Base-by-base conservation (phyloP, 2,329 filamentous ascomycete genomes). In the Knoxdaviesia proteae region DNA sequence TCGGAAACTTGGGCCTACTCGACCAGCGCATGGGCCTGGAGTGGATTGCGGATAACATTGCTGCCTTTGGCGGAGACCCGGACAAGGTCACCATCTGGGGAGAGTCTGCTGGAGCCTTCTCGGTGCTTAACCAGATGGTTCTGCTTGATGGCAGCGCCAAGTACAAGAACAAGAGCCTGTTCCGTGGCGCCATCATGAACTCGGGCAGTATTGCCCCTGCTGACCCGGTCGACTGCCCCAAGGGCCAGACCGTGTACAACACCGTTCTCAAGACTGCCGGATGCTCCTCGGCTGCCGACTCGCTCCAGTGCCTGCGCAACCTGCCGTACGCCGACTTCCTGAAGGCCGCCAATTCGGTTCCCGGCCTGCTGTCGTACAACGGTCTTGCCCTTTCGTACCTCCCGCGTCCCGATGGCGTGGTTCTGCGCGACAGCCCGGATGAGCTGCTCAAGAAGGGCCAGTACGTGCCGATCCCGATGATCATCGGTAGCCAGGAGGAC, bases 11-110 rank as follows among this genome's bases (percentile, higher is more conserved):
- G 2, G 75, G 75, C 3, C 58, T 77, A 3, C 58, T 70, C 0
- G 76, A 80, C 48, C 74, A 79, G 51, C 59, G 71, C 30, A 56
- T 73, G 6, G 74, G 66, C 0, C 56, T 80, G 11, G 50, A 77
- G 46, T 80, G 76, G 76, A 64, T 76, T 0, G 65, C 70, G 4
- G 71, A 77, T 47, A 76, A 80, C 49, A 77, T 80, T 45, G 67
- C 61, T 0, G 59, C 65, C 1, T 82, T 81, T 53, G 77, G 77
- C 3, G 77, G 77, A 3, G 75, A 81, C 49, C 71, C 75, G 0
- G 57, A 60, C 4, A 73, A 71, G 47, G 74, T 80, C 5, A 79
- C 74, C 0, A 71, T 80, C 41, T 78, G 70, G 68, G 76, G 77
- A 4, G 69, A 79, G 52, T 67, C 62, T 0, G 69, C 71, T 0